Evolutionary conservation across 768 basidiomycete species (phyloP).

Genomic region (Rhodotorula diobovata): DNA sequence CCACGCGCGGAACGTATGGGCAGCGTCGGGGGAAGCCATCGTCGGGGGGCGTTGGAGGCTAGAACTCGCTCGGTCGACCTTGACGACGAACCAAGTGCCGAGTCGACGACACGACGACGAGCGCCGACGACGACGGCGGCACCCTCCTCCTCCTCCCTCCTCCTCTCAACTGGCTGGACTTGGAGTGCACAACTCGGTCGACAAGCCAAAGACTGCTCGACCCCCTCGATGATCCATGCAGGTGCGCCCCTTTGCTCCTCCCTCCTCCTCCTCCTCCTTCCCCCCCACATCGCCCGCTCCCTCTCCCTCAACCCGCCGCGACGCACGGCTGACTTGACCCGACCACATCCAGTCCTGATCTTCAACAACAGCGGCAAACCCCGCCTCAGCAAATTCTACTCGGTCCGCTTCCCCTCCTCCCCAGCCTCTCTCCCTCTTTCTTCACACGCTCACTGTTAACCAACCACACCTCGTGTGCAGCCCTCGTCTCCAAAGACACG

Average conservation of each 20-base stretch:
- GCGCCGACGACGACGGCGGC: too few species aligned
- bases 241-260: constrained; percentile 10
- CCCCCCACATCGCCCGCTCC: not conserved
- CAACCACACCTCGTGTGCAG: not conserved
- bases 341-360: constrained; percentile 48
- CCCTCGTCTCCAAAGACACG: constrained; percentile 35
- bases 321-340: not conserved
- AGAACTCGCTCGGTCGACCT: too few species aligned
- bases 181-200: too few species aligned
- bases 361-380: constrained; percentile 91
- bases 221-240: constrained; percentile 27
- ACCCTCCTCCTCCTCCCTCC: too few species aligned
- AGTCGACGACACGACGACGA: too few species aligned
- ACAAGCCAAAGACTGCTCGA: too few species aligned
- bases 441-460: constrained; percentile 53
- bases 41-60: rapidly evolving
- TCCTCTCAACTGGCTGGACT: too few species aligned
- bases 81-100: too few species aligned
- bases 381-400: constrained; percentile 82
- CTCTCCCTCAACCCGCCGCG: not conserved
- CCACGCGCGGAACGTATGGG: constrained; percentile 18
- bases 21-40: not conserved
- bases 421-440: constrained; percentile 52
- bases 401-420: constrained; percentile 53
- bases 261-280: too few species aligned